Base-by-base conservation (phyloP, 2,329 filamentous ascomycete genomes). In the Arachnomyces sp. region DNA sequence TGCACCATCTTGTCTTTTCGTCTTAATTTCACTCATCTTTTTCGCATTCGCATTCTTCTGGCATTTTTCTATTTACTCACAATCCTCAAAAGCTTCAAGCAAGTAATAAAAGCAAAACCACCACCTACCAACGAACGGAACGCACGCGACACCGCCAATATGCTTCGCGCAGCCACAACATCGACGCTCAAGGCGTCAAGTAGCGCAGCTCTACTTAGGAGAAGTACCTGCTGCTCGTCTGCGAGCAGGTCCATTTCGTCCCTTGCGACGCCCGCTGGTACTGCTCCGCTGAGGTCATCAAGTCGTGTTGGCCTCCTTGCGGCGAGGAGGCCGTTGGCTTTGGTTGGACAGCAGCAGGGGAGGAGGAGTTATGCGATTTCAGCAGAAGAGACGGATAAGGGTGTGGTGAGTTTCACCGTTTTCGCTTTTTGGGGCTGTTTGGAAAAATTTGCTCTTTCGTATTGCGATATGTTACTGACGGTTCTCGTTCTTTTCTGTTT, bases 341-440 rank as follows among this genome's bases (percentile, higher is more conserved):
- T 70, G 36, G 54, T 66, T 44, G 57, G 49, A 53, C 42, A 57
- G 53, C 49, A 57, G 54, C 43, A 45, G 53, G 57, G 62, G 47
- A 66, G 63, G 49, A 70, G 77, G 49, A 58, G 59, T 44, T 81
- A 82, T 73, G 77, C 77, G 39, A 61, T 73, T 47, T 64, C 76
- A 43, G 71, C 72, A 3, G 73, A 77, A 59, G 74, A 77, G 31
- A 73, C 70, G 38, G 67, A 68, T 58, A 73, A 74, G 59, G 76
- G 77, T 53, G 78, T 81, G 58, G 75, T 78, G 68, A 64, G 74
- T 56, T 28, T 56, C 38, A 43, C 43, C 43, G 41, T 43, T 31
- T 12, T 42, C 30, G 39, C 31, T 29, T 16, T 45, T 30, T 36
- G 40, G n/a, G n/a, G n/a, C n/a, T n/a, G n/a, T n/a, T n/a, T n/a